Evolutionary conservation across 805 yeast genomes (phyloP).

Genomic region (Teunomyces tritomae): DNA sequence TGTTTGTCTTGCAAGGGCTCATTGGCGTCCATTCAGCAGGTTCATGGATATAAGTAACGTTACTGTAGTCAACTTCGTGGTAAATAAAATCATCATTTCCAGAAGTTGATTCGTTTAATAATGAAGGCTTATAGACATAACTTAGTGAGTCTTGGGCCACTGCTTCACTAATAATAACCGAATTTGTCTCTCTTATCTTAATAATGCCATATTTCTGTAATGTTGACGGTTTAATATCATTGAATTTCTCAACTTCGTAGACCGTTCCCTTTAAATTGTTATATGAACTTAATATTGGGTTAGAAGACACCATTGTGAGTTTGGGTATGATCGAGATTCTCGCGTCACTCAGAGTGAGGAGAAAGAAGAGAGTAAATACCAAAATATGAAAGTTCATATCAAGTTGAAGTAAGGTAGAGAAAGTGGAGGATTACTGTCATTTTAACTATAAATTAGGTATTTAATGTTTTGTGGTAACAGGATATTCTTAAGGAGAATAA

Average conservation of each 20-base stretch:
- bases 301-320: neutral
- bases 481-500: neutral
- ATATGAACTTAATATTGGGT: neutral
- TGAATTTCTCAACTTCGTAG: neutral
- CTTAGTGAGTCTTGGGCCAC: neutral
- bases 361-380: neutral
- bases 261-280: neutral
- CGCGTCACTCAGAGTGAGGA: neutral
- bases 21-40: neutral
- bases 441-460: no score
- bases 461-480: no score
- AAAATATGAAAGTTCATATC: neutral
- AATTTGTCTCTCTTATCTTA: neutral
- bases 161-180: neutral
- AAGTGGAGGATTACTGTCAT: no score
- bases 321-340: neutral
- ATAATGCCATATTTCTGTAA: slow-evolving; percentile 1
- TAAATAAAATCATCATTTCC: neutral
- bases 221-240: neutral
- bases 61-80: neutral
- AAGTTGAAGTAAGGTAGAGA: neutral
- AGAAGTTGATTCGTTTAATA: neutral
- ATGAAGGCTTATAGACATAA: neutral
- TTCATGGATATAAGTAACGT: neutral
- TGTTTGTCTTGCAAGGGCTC: neutral